phyloP scores from a whole-genome alignment of 2,329 filamentous ascomycete species.

The Fusarium pseudoanthophilum region DNA sequence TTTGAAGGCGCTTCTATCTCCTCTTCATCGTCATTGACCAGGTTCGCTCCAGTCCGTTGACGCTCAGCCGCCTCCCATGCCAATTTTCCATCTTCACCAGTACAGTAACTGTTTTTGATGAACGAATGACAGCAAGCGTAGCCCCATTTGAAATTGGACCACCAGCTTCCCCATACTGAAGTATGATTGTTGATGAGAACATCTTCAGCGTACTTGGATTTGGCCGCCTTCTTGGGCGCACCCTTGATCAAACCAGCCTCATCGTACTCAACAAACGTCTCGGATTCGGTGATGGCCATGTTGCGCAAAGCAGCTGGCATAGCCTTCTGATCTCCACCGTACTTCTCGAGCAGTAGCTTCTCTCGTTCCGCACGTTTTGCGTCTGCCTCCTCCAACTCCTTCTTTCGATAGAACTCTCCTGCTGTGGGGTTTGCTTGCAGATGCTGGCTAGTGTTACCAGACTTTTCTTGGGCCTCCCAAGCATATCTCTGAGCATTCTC shows the following conservation, averaged over 20 bases:
- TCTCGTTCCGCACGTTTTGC: constrained; percentile 74
- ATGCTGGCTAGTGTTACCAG: constrained; percentile 82
- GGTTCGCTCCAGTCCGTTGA: constrained; percentile 61
- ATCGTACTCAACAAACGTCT: constrained; percentile 93
- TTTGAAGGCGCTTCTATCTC: constrained; percentile 43
- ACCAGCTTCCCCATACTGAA: constrained; percentile 96
- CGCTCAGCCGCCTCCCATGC: constrained; percentile 82
- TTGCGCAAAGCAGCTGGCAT: constrained; percentile 72
- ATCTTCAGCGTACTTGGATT: constrained; percentile 93
- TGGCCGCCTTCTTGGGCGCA: constrained; percentile 77
- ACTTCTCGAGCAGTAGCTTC: constrained; percentile 81
- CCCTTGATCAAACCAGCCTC: constrained; percentile 91
- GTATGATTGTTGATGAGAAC: constrained; percentile 90
- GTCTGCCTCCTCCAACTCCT: constrained; percentile 79
- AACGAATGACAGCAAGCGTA: constrained; percentile 95
- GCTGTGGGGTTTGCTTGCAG: constrained; percentile 96
- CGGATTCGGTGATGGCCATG: constrained; percentile 79
- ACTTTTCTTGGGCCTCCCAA: constrained; percentile 92
- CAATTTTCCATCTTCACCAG: constrained; percentile 84
- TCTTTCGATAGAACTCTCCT: constrained; percentile 84
- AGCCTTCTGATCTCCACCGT: constrained; percentile 72
- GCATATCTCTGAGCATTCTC: constrained; percentile 89
- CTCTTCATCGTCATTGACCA: constrained; percentile 49
- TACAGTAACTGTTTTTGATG: constrained; percentile 97
- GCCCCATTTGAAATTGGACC: constrained; percentile 94